Evolutionary conservation across 1,139 yeast species (phyloP), one percentile per base, ranked within the genome.

Genomic region (Pichia kudriavzevii): DNA sequence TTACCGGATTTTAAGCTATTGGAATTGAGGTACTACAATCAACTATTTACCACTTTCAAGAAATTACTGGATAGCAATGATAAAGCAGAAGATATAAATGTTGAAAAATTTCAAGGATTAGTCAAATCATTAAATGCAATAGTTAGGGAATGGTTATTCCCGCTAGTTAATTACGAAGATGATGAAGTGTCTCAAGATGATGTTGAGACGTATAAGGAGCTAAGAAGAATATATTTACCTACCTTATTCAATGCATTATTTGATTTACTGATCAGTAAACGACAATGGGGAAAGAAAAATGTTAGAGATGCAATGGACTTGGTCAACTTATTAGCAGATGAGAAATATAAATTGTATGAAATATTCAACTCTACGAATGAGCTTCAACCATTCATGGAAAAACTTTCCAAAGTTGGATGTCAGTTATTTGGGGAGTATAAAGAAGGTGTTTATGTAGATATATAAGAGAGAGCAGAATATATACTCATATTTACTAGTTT

Each of bases 221-320:
- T 81, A 37, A 69, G 94, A 51, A 64, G 75, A 7, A 58, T 78
- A 15, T 85, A 83, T 55, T 69, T 83, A n/a, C 94, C 95, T 14
- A 74, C 71, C 46, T 58, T 83, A 38, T 65, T 83, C 23, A 72
- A 79, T 38, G 82, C 79, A 44, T 60, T 81, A 31, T 70, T 56
- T 33, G 55, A 53, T 27, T 36, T 51, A 7, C 31, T 55, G 57
- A 60, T 53, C 52, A 67, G 64, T 50, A 56, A 43, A 61, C 64
- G 49, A 55, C 13, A 39, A 14, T 22, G 42, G 15, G 40, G 47
- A 18, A 26, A 49, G 54, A 22, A 51, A 49, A 29, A 67, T 57
- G 41, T 55, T 19, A 60, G 59, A 30, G 69, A 67, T 36, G 88
- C 87, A 1, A 66, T 75, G 34, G 66, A 67, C 7, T 60, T 83